Base-by-base conservation (phyloP, 2,329 filamentous ascomycete species). In the Blumeriella jaapii region DNA sequence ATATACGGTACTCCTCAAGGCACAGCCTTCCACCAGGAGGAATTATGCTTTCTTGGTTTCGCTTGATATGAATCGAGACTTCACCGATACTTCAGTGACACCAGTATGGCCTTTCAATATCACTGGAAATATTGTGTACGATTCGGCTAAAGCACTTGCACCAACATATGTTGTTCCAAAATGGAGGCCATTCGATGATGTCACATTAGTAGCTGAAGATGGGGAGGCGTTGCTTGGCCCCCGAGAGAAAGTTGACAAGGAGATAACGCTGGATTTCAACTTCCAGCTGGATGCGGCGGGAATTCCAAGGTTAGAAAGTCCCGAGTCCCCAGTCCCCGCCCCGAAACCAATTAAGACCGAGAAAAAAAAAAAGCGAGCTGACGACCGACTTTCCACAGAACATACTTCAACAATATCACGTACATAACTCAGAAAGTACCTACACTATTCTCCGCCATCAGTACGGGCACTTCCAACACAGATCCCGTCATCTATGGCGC, bases 361-460 rank as follows among this genome's bases (percentile, higher is more conserved):
- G 10, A 6, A 17, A 15, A n/a, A 29, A 18, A 2, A 11, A 14
- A 12, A 20, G 8, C 9, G 2, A 11, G 7, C 13, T n/a, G n/a
- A n/a, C n/a, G n/a, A 17, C 35, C 39, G 17, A 40, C 15, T 10
- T 11, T 6, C 9, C 24, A 6, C 31, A 45, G 42, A 32, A 65
- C 62, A 30, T 59, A 78, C 59, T 73, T 82, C 61, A 87, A 89
- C 63, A 77, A 82, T 56, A 72, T 84, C 44, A 84, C 81, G 18
- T 93, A 87, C 55, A 69, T 71, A 3, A 37, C 60, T 0, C 83
- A 82, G 31, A 82, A 83, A 54, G 84, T 93, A 0, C 86, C 85
- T 0, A 76, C 79, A 0, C 65, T 93, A 0, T 93, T 86, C 63
- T 84, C 80, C 0, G 82, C 69, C 1, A 64, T 93, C 3, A 74